Base-by-base conservation (phyloP, 768 basidiomycete species). In the Royoungia palumana region DNA sequence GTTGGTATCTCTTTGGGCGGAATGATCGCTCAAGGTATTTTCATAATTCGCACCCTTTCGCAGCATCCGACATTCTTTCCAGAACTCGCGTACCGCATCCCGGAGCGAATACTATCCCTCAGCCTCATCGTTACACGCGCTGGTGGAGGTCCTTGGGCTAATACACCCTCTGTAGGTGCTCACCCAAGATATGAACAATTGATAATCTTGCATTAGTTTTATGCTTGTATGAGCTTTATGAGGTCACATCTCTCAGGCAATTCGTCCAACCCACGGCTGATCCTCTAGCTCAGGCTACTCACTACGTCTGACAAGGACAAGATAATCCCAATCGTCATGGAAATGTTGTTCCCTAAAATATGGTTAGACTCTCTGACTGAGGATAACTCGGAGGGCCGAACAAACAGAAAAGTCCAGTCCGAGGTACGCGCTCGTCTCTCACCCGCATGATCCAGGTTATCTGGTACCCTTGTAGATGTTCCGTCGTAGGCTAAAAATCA, bases 1-100 rank as follows among this genome's bases (percentile, higher is more conserved):
- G 83, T 92, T 19, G 86, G 90, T 8, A 67, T 80, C 20, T 89
- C 87, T 34, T 64, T 93, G 5, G 90, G 90, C 2, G 89, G 89
- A 5, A 92, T 91, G 89, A 88, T 89, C 42, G 80, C 87, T 0
- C 85, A 88, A 69, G 84, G 86, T 85, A 61, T 13, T 13, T 54
- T 34, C 22, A 19, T 34, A 1, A 1, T 39, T n/a, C 11, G 37
- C n/a, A 46, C 16, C 10, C 1, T 17, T 7, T 2, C 17, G 9
- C 7, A n/a, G 16, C 6, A n/a, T 30, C 40, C 36, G 21, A 56
- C 22, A 5, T 24, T 13, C 21, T 10, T 19, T 37, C 35, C 49
- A 90, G 90, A 92, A 58, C 73, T 92, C 3, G 80, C 88, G 0
- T 73, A 63, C 37, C 75, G 76, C 19, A 83, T 89, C 28, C 82